phyloP scores from a whole-genome alignment of 108 stramenopile genomes.

The Chaetoceros tenuissimus region DNA sequence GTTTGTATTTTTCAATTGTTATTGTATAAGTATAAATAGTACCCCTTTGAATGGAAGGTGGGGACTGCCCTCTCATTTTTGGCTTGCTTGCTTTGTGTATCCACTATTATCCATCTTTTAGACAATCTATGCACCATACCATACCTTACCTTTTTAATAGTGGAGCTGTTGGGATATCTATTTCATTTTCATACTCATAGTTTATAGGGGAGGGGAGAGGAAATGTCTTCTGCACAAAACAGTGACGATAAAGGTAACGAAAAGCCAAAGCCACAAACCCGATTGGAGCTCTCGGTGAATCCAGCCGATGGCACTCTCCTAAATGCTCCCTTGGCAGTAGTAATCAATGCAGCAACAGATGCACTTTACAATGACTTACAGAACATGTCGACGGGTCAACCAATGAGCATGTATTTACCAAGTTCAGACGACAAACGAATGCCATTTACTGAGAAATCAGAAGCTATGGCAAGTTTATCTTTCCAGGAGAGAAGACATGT shows the following conservation, averaged over 20 bases:
- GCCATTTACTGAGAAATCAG: constrained; percentile 17
- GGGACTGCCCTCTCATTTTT: no score
- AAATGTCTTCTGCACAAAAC: no score
- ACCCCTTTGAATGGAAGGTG: no score
- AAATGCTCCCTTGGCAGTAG: constrained; percentile 58
- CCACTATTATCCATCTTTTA: no score
- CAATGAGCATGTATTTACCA: neutral
- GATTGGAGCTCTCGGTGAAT: constrained; percentile 38
- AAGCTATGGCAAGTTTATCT: constrained; percentile 69
- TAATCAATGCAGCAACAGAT: constrained; percentile 68
- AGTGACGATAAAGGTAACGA: neutral
- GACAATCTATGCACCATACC: no score
- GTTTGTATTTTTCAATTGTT: no score
- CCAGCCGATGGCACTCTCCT: constrained; percentile 70
- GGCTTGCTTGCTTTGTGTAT: no score
- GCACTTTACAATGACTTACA: constrained; percentile 68
- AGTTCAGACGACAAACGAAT: neutral
- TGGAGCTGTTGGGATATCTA: no score
- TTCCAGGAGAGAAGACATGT: constrained; percentile 83
- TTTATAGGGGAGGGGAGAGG: no score
- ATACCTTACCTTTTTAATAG: no score
- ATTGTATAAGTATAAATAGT: no score
- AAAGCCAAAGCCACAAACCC: neutral
- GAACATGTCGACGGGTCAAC: constrained; percentile 64
- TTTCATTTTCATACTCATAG: no score